Percentiles rank a stretch among this genome's conserved stretches.
phyloP scores from a whole-genome alignment of 495 filamentous ascomycete species.

The Trichoderma virens region DNA sequence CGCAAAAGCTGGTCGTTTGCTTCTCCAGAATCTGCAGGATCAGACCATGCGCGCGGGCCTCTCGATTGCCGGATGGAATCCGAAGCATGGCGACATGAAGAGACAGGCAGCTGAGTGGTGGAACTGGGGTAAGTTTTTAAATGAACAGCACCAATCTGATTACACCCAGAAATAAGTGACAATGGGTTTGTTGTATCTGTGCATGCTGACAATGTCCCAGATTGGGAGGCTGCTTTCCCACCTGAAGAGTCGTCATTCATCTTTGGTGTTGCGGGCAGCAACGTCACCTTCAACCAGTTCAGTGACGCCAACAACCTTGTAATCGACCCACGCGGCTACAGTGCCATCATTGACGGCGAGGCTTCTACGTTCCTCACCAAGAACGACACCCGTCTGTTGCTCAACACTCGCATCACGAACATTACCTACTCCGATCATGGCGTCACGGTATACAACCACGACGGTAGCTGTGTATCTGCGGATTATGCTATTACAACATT shows the following conservation, averaged over 20 bases:
- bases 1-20: slow-evolving; percentile 49
- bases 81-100: slow-evolving; percentile 45
- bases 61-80: slow-evolving; percentile 57
- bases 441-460: slow-evolving; percentile 49
- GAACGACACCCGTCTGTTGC: slow-evolving; percentile 50
- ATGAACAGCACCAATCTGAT: not conserved
- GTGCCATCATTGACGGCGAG: slow-evolving; percentile 50
- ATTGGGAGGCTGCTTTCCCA: slow-evolving; percentile 48
- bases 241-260: slow-evolving; percentile 31
- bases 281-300: slow-evolving; percentile 31
- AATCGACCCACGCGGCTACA: slow-evolving; percentile 61
- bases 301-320: slow-evolving; percentile 59
- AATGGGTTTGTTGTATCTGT: not conserved
- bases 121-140: slow-evolving; percentile 13
- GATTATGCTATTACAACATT: slow-evolving; percentile 34
- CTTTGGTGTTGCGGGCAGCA: slow-evolving; percentile 26
- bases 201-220: slow-evolving; percentile 13
- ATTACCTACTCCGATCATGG: slow-evolving; percentile 48
- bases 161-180: not conserved
- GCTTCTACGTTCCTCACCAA: slow-evolving; percentile 52
- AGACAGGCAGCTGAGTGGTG: slow-evolving; percentile 57
- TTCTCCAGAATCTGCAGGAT: slow-evolving; percentile 57
- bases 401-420: slow-evolving; percentile 52
- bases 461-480: slow-evolving; percentile 54
- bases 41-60: slow-evolving; percentile 52